These are phyloP conservation scores for Carallia pectinifolia DNA, from an alignment of 345 rosid species.

Conservation along the genomic window DNA sequence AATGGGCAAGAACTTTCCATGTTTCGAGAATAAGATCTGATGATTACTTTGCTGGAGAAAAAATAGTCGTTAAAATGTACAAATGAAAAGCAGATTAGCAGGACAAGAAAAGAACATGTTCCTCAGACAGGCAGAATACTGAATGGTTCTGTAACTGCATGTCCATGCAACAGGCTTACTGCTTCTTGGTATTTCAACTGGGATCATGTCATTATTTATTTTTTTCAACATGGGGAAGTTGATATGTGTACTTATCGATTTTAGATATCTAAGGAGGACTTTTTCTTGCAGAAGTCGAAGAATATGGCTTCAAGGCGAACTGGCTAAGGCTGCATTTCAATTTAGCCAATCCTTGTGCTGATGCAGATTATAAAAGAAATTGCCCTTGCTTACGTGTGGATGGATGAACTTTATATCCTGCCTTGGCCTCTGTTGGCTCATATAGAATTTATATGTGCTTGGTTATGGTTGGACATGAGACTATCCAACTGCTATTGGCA, in stretches of 20 bases:
- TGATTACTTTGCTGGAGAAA: not conserved
- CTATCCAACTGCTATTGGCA: too few relatives aligned
- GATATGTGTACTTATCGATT: not conserved
- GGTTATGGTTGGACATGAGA: too few relatives aligned
- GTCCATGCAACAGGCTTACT: not conserved
- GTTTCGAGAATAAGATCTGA: not conserved
- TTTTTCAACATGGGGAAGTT: not conserved
- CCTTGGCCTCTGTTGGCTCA: too few relatives aligned
- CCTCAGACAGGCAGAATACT: not conserved
- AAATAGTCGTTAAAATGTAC: not conserved
- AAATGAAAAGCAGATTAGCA: not conserved
- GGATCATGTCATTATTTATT: not conserved
- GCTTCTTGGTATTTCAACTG: conserved; percentile 4
- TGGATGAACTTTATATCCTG: too few relatives aligned
- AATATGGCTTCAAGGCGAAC: conserved; percentile 54
- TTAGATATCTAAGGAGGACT: not conserved
- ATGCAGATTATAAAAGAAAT: not conserved
- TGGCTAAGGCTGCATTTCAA: conserved; percentile 23
- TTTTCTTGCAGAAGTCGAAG: conserved; percentile 48
- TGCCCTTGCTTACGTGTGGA: too few relatives aligned
- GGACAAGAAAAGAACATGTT: not conserved
- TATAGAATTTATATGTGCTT: too few relatives aligned
- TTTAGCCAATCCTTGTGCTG: not conserved
- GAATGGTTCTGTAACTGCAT: not conserved
- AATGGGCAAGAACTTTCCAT: not conserved